These are phyloP conservation scores for Penicillium sp. DNA, from an alignment of 2,329 filamentous ascomycete species.

Conservation along the genomic window DNA sequence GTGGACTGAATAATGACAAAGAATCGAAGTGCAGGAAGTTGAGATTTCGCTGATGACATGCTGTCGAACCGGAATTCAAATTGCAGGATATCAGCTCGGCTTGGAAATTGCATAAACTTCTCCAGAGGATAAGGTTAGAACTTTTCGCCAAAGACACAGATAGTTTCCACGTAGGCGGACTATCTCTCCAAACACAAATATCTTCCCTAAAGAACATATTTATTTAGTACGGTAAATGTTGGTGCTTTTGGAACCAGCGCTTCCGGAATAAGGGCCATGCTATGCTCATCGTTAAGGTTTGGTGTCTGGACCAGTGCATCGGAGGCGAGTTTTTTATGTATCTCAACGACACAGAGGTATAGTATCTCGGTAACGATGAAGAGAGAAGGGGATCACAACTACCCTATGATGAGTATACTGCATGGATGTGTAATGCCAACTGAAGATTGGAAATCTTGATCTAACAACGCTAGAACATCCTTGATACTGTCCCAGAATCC, in stretches of 20 bases:
- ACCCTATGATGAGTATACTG: constrained; percentile 57
- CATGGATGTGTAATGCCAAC: too few relatives aligned
- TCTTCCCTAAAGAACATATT: constrained; percentile 61
- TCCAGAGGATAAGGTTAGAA: too few relatives aligned
- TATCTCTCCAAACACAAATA: neutral
- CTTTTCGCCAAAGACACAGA: too few relatives aligned
- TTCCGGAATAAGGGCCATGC: constrained; percentile 55
- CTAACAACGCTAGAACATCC: constrained; percentile 57
- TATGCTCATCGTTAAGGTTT: constrained; percentile 70
- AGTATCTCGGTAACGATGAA: constrained; percentile 61
- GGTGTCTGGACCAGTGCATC: constrained; percentile 35
- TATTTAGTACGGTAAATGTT: constrained; percentile 73
- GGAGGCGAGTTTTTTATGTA: constrained; percentile 55
- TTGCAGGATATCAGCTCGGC: too few relatives aligned
- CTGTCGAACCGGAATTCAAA: too few relatives aligned
- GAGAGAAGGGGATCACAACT: constrained; percentile 65
- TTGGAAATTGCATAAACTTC: too few relatives aligned
- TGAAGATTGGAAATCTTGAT: constrained; percentile 5
- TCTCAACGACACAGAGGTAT: constrained; percentile 68
- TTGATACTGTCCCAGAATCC: constrained; percentile 68
- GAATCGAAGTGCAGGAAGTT: neutral
- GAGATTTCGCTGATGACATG: too few relatives aligned
- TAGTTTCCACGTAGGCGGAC: too few relatives aligned
- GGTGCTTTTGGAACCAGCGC: constrained; percentile 65
- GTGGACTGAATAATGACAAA: neutral